A percentile compares a stretch with the other conserved stretches of the same genome.
Conservation (phyloP, 352 stramenopile genomes). For the Phytopythium aichiense region DNA sequence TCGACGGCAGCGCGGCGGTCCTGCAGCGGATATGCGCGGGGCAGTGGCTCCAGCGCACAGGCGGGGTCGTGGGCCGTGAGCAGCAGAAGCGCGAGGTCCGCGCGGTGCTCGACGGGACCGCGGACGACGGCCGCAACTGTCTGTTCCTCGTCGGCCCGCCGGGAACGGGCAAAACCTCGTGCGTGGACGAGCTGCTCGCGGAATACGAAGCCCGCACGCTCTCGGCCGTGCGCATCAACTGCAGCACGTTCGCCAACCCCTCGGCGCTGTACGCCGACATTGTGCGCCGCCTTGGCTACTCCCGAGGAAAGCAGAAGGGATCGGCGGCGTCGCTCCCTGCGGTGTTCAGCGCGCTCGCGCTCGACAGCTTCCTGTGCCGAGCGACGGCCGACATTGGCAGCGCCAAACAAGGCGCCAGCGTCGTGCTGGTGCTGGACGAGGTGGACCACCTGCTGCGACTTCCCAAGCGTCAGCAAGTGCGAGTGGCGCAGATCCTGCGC, state of each 20-base stretch:
- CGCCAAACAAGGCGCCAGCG: slow-evolving; percentile 4
- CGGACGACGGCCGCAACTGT: background rate
- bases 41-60: slow-evolving; percentile 11
- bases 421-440: slow-evolving; percentile 58
- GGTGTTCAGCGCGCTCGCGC: slow-evolving; percentile 31
- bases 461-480: slow-evolving; percentile 27
- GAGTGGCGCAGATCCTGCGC: slow-evolving; percentile 46
- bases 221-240: slow-evolving; percentile 50
- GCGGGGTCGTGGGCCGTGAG: slow-evolving; percentile 33
- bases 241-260: slow-evolving; percentile 54
- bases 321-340: slow-evolving; percentile 14
- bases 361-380: slow-evolving; percentile 42
- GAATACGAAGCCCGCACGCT: slow-evolving; percentile 18
- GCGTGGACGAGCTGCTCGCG: slow-evolving; percentile 33
- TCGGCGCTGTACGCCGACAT: slow-evolving; percentile 39
- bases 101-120: slow-evolving; percentile 18
- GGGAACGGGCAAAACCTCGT: slow-evolving; percentile 67
- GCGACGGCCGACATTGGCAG: background rate
- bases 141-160: slow-evolving; percentile 67
- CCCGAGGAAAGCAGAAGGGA: slow-evolving; percentile 1
- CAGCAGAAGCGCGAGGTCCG: slow-evolving; percentile 37
- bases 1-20: slow-evolving; percentile 12
- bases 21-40: slow-evolving; percentile 29
- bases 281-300: slow-evolving; percentile 21
- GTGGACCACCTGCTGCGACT: slow-evolving; percentile 61